Base-by-base conservation (phyloP, 1,284 basidiomycete genomes). In the Naganishia sp. region DNA sequence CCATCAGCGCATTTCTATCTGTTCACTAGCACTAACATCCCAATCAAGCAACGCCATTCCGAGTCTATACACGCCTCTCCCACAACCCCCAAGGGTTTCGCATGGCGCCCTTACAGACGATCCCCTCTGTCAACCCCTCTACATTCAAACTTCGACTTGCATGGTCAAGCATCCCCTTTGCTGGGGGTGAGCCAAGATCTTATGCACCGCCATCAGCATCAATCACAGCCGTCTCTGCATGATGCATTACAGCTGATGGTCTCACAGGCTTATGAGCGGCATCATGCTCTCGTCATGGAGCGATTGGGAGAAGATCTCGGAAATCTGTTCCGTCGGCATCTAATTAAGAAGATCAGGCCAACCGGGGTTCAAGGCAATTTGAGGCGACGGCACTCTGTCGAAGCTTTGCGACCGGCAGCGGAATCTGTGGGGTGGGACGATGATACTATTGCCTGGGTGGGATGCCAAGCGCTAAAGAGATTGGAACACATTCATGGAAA, bases 201-300 rank as follows among this genome's bases (percentile, higher is more conserved):
- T 16, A 6, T 45, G 31, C 36, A 44, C 36, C 44, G 53, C 33
- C 28, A 57, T 31, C 49, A 49, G 42, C 46, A 49, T 39, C 53
- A 55, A 16, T 18, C 16, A 31, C 15, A 21, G 23, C 49, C 49
- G 25, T 50, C 6, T 25, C 21, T 23, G n/a, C 31, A 36, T 10
- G 10, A 55, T 6, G 10, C n/a, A 18, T 4, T 23, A 10, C n/a
- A 48, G 28, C 28, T 21, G 18, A 21, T 13, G 10, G 25, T 13
- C 18, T 1, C 15, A 4, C 10, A 25, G 44, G 36, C 36, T 13
- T 25, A 31, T 11, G 61, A 64, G 31, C 55, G 36, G 36, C 65
- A 68, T 28, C 42, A 64, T 43, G 68, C 68, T 11, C 43, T 68
- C n/a, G 68, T 68, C 3, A 68, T 68, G 64, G 63, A 66, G 43